Base-by-base conservation (phyloP, 352 stramenopile species). In the Globisporangium barbulae region DNA sequence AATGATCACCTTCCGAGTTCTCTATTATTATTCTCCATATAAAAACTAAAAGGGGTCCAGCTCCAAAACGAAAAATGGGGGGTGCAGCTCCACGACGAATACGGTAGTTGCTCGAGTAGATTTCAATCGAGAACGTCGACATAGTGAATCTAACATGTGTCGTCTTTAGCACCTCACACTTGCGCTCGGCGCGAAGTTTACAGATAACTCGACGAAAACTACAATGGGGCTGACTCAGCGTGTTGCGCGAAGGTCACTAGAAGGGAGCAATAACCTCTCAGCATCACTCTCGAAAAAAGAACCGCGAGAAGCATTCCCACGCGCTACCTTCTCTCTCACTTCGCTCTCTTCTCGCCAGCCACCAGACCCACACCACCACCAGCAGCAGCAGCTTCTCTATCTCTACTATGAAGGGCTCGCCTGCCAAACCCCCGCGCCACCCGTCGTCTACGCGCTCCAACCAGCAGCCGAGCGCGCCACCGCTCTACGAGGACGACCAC, bases 391-490 rank as follows among this genome's bases (percentile, higher is more conserved):
- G 33, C 53, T n/a, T 37, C 37, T 50, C 53, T 33, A 12, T 57
- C 37, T 35, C 13, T 22, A 30, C 17, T n/a, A 28, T 61, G 54
- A 52, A 61, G 42, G 37, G 15, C 37, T 61, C 54, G 39, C 54
- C 54, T n/a, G 42, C 15, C 37, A 61, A 52, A 41, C 54, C 54
- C 3, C 54, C 54, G 37, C 54, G 54, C 54, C 21, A 52, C 42
- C 54, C 54, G 39, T 61, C 54, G 54, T 52, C 54, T 0, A 17
- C 37, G 22, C 54, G 54, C 25, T 9, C 21, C 21, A 63, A 59
- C 33, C 50, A 60, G 50, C 50, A 52, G 25, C 53, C 56, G 41
- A 65, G 59, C 22, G 63, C 59, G 25, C 64, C 68, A 15, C 63
- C 59, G 45, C 31, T 57, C 19, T 57, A 52, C 45, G 45, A 52